Evolutionary conservation across 176 grass and related monocot genomes (phyloP), one percentile per base, ranked within the genome.

Genomic region (Paspalum notatum): DNA sequence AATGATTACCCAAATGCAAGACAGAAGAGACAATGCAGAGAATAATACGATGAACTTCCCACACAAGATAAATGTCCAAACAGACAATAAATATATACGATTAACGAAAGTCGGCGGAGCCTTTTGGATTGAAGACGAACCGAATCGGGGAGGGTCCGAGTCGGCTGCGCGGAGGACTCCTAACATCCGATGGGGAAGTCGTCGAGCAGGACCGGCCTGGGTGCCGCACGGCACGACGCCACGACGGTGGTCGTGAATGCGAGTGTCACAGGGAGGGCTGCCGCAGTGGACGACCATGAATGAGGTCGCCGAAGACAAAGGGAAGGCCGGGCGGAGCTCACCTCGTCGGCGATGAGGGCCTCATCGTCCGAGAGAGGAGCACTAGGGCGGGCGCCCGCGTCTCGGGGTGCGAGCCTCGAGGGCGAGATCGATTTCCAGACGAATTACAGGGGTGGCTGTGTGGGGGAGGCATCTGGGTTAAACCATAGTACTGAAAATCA

Each of bases 51-150:
- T 32, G 25, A 9, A 12, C 49, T 73, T 54, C 5, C 5, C 15
- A n/a, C 53, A 53, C 68, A 71, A 48, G 44, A 71, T 71, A 45
- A 50, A 71, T 17, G 46, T n/a, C 70, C 70, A 73, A 55, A 40
- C 50, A 55, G 17, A 73, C 50, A 20, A 52, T 12, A 25, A 13
- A 69, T 59, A 21, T 25, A 60, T 3, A 27, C 15, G 2, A 32
- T 27, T 39, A 39, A 37, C 49, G 54, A 8, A 2, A 65, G 37
- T 10, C 2, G 37, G 0, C 40, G 9, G 3, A 72, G 27, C 50
- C 12, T 10, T 72, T 27, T 72, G 26, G 69, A 53, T 72, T 38
- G 69, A 15, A 15, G 32, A 72, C 47, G 26, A 53, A 72, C 69
- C 69, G 9, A 52, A 72, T 53, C 26, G 8, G 48, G 15, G 26